Evolutionary conservation across 2,329 filamentous ascomycete species (phyloP), one percentile per base, ranked within the genome.

Genomic region (Dactylellina haptotyla): DNA sequence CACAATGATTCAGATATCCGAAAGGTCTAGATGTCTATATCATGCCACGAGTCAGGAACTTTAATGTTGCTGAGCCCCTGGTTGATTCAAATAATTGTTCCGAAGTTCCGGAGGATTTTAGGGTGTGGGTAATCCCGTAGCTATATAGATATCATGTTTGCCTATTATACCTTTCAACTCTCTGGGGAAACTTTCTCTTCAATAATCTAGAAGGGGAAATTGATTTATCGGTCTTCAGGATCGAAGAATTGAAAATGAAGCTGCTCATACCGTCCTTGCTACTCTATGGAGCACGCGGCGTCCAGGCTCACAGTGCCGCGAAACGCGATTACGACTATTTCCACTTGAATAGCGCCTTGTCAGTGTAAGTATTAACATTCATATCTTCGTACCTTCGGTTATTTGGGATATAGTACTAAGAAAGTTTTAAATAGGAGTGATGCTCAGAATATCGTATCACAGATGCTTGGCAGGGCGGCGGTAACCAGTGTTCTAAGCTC

Each of bases 401-500:
- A n/a, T n/a, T n/a, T n/a, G n/a, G n/a, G n/a, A n/a, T n/a, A n/a
- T n/a, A n/a, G n/a, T n/a, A n/a, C n/a, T n/a, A 34, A 6, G 8
- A 43, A 43, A 9, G 8, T n/a, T 16, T 5, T 9, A 10, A 8
- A 16, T 43, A 18, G 39, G n/a, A 16, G 8, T 16, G 16, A 18
- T 43, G 8, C n/a, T 9, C 4, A 20, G 10, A 46, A 23, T 4
- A 23, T 16, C 5, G 26, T 53, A n/a, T 32, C 48, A 2, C 10
- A 53, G 18, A 18, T 53, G 26, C 26, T 53, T 53, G 48, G 48
- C 4, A 18, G 56, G 23, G 56, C 34, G 1, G 34, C 65, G 10
- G 56, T 70, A n/a, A 70, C 56, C 3, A 61, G 56, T 34, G 58
- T 70, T 28, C 58, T 70, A 28, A 50, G 53, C 37, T 48, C 48